Percentiles rank a stretch among this genome's conserved stretches.
phyloP scores from a whole-genome alignment of 345 rosid genomes.

The Aquilaria sinensis region DNA sequence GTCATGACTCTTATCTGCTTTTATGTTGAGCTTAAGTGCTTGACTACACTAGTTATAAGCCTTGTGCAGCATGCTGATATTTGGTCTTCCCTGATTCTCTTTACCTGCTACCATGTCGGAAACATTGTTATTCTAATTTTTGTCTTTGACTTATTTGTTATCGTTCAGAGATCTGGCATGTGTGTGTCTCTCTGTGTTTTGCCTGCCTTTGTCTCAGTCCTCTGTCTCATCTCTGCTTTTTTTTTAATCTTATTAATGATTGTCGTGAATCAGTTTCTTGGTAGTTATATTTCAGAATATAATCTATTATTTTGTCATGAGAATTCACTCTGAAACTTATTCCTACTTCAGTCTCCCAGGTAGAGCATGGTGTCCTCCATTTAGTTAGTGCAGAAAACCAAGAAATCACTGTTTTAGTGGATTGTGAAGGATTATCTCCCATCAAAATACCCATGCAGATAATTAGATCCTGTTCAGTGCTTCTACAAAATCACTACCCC shows the following conservation, averaged over 20 bases:
- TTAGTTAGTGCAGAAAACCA: constrained; percentile 48
- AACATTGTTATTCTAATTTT: no score
- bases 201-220: background rate
- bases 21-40: no score
- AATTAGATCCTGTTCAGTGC: constrained; percentile 75
- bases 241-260: background rate
- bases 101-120: no score
- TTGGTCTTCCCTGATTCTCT: no score
- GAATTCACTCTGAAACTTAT: background rate
- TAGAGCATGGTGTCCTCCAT: constrained; percentile 70
- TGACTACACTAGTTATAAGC: no score
- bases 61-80: no score
- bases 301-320: no score
- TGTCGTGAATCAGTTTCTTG: no score
- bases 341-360: constrained; percentile 78
- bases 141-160: no score
- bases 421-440: constrained; percentile 87
- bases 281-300: no score
- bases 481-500: constrained; percentile 91
- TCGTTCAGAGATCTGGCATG: no score
- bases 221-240: background rate
- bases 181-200: background rate
- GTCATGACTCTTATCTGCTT: no score
- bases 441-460: constrained; percentile 86
- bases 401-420: constrained; percentile 75